Conservation (phyloP, 768 basidiomycete species). For the Antrodiella citrinella region DNA sequence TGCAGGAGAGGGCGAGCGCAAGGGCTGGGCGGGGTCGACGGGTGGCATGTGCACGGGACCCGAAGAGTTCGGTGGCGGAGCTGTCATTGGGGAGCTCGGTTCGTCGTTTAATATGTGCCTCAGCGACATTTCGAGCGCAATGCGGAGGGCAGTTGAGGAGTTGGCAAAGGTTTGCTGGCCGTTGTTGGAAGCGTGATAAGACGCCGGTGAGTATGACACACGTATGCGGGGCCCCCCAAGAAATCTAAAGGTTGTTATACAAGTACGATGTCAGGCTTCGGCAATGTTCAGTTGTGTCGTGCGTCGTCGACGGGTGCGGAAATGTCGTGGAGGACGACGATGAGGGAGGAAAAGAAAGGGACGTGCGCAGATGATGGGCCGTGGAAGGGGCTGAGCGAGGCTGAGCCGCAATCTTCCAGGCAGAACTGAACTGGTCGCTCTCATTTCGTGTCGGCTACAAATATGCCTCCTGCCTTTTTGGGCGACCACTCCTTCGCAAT, state of each 20-base stretch:
- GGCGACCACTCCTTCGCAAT: slow-evolving; percentile 7
- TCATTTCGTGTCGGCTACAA: slow-evolving; percentile 13
- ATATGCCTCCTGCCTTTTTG: slow-evolving; percentile 10
- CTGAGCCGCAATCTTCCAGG: slow-evolving; percentile 12
- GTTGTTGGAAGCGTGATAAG: slow-evolving; percentile 2
- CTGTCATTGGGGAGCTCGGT: slow-evolving; percentile 26
- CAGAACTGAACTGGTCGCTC: slow-evolving; percentile 9
- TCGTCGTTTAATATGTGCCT: slow-evolving; percentile 77
- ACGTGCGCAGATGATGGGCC: slow-evolving; percentile 9
- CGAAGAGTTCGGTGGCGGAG: slow-evolving; percentile 24
- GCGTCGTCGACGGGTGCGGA: slow-evolving; percentile 3
- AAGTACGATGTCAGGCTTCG: not conserved
- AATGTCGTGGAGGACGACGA: slow-evolving; percentile 3
- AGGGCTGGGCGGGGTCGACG: slow-evolving; percentile 17
- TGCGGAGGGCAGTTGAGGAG: slow-evolving; percentile 5
- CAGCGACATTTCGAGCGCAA: slow-evolving; percentile 51
- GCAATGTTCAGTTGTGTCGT: slow-evolving; percentile 6
- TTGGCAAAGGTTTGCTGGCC: slow-evolving; percentile 1
- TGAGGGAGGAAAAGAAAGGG: slow-evolving; percentile 9
- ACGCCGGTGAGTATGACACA: slow-evolving; percentile 10
- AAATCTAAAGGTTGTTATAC: slow-evolving; percentile 1
- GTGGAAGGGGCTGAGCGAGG: slow-evolving; percentile 6
- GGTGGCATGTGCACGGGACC: slow-evolving; percentile 23
- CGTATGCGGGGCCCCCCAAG: not conserved
- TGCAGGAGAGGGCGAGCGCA: slow-evolving; percentile 18